phyloP scores from a whole-genome alignment of 139 green algal genomes.

The Helicosporidium sp. region DNA sequence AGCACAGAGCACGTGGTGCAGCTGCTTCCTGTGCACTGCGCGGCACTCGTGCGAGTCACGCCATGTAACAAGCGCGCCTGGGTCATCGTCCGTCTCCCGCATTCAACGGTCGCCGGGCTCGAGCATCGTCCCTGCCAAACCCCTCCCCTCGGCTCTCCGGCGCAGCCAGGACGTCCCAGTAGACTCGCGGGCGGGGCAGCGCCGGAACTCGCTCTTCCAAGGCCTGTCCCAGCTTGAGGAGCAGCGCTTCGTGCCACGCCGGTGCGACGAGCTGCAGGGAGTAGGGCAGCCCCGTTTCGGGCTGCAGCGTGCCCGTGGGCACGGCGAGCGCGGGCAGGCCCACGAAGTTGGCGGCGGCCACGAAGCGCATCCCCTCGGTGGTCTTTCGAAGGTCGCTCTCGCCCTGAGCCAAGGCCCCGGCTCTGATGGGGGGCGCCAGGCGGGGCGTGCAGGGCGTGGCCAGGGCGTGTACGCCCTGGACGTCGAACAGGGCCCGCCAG shows the following conservation, averaged over 20 bases:
- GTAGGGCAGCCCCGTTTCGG: constrained; percentile 17
- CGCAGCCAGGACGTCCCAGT: constrained; percentile 5
- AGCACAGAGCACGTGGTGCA: too few relatives aligned
- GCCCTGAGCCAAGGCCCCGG: constrained; percentile 11
- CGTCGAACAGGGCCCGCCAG: constrained; percentile 24
- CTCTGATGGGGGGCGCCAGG: constrained; percentile 28
- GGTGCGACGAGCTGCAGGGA: constrained; percentile 58
- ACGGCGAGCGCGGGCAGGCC: constrained; percentile 46
- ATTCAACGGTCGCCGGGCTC: not conserved
- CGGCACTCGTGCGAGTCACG: not conserved
- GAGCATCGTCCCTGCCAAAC: not conserved
- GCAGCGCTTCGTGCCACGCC: constrained; percentile 33
- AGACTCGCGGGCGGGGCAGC: constrained; percentile 4
- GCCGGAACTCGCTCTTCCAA: not conserved
- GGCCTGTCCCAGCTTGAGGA: constrained; percentile 33
- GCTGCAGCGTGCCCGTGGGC: constrained; percentile 22
- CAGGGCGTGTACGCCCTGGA: constrained; percentile 15
- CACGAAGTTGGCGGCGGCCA: constrained; percentile 33
- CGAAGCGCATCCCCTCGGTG: constrained; percentile 40
- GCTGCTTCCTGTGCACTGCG: not conserved
- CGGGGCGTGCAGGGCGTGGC: constrained; percentile 31
- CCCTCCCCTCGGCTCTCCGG: not conserved
- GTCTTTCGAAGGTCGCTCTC: constrained; percentile 22
- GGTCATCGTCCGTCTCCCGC: not conserved
- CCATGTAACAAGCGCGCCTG: too few relatives aligned